Evolutionary conservation across 2,329 filamentous ascomycete genomes (phyloP).

Genomic region (Gaeumannomyces sp.): DNA sequence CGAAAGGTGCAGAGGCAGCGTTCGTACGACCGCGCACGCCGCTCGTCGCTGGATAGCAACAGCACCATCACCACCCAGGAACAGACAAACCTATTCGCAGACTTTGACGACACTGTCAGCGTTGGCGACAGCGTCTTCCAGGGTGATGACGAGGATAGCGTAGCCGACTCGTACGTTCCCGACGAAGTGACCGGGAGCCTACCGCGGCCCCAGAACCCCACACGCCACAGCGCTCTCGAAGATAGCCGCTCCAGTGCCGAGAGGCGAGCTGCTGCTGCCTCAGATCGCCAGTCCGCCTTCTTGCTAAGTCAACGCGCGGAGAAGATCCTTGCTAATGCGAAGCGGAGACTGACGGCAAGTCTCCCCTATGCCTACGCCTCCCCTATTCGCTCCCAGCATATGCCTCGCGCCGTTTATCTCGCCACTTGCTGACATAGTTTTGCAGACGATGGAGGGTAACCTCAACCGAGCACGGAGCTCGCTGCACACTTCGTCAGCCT

Average conservation of each 20-base stretch:
- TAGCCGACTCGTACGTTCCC: constrained; percentile 50
- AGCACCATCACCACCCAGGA: constrained; percentile 52
- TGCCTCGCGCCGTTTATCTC: not conserved
- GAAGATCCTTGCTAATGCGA: constrained; percentile 87
- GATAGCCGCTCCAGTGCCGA: not conserved
- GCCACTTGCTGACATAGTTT: not conserved
- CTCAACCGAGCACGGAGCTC: constrained; percentile 70
- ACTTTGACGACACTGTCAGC: constrained; percentile 57
- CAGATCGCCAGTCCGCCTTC: not conserved
- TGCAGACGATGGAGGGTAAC: constrained; percentile 88
- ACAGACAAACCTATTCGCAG: constrained; percentile 43
- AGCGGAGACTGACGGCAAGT: constrained; percentile 77
- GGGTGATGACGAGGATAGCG: constrained; percentile 61
- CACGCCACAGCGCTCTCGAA: not conserved
- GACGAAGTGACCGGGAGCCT: constrained; percentile 22
- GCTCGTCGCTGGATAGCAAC: constrained; percentile 52
- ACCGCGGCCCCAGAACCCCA: constrained; percentile 11
- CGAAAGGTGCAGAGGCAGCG: constrained; percentile 37
- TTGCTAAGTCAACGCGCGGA: constrained; percentile 79
- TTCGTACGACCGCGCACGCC: constrained; percentile 38
- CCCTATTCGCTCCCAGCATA: not conserved
- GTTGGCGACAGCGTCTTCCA: constrained; percentile 61
- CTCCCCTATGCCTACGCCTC: not conserved
- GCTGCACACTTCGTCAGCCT: constrained; percentile 53
- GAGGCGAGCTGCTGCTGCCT: not conserved